These are phyloP conservation scores for Diplocarpon rosae DNA, from an alignment of 2,329 filamentous ascomycete species.

Conservation along the genomic window DNA sequence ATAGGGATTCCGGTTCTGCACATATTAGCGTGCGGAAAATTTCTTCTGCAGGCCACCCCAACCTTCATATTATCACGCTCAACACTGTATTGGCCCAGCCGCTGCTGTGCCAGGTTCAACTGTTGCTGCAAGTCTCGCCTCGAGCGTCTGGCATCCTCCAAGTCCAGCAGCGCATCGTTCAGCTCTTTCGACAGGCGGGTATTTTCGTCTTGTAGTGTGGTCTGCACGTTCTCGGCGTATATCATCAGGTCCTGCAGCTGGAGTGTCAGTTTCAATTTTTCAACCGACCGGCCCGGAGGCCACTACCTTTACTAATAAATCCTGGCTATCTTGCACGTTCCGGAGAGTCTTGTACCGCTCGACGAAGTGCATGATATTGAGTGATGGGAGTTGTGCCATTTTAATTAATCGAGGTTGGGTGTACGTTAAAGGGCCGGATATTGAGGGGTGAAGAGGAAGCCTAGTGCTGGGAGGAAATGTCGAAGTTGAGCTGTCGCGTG, in stretches of 20 bases:
- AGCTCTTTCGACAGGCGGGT: constrained; percentile 32
- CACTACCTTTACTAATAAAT: constrained; percentile 38
- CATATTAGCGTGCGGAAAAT: constrained; percentile 4
- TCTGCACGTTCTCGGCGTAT: constrained; percentile 36
- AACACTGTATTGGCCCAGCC: constrained; percentile 28
- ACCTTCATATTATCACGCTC: constrained; percentile 39
- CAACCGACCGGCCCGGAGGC: neutral
- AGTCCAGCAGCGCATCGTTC: constrained; percentile 37
- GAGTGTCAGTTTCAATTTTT: constrained; percentile 4
- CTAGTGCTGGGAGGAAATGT: neutral
- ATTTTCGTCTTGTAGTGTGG: constrained; percentile 35
- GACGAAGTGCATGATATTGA: constrained; percentile 34
- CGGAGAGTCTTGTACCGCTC: constrained; percentile 36
- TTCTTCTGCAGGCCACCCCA: constrained; percentile 12
- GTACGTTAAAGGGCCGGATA: neutral
- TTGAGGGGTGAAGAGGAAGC: neutral
- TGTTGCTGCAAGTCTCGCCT: constrained; percentile 40
- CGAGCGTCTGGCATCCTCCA: constrained; percentile 37
- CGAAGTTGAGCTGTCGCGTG: neutral
- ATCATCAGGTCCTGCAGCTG: constrained; percentile 35
- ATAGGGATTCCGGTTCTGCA: constrained; percentile 41
- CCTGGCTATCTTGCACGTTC: constrained; percentile 31
- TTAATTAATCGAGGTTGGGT: neutral
- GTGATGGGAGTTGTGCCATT: constrained; percentile 11
- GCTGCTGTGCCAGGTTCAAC: constrained; percentile 31